Evolutionary conservation across 164 flowering plant species (phyloP), one percentile per base, ranked within the genome.

Genomic region (Magnolia kwangsiensis): DNA sequence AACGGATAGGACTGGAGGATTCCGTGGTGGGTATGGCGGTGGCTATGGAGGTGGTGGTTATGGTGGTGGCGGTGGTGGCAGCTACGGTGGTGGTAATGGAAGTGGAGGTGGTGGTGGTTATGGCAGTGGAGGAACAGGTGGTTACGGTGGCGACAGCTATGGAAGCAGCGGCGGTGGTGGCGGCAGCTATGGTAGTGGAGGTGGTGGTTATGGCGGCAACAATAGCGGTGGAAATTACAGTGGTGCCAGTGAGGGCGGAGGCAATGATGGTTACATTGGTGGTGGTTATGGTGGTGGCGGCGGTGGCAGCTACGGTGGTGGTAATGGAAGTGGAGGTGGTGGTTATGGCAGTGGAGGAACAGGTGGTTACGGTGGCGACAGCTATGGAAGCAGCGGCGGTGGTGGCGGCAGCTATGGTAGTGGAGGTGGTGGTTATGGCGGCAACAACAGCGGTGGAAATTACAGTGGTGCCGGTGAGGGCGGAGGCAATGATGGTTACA

Each of bases 1-100:
- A 64, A 80, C 82, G 7, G 96, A 92, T 51, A 86, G 89, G 67
- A 18, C 86, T 0, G 78, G 80, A 50, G 78, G 81, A 18, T 76
- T 69, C 75, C 67, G 84, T n/a, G 59, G 76, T 6, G 61, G 72
- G 1, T 67, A 70, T 27, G 80, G n/a, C n/a, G 82, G 77, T 27
- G 19, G 21, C 51, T 75, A 76, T 59, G 79, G 77, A 50, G 81
- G 79, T 13, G 58, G 67, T 31, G 70, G 63, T 3, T 72, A 66
- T 4, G 65, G 67, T n/a, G n/a, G 63, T 21, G 63, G 70, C 37
- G 69, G 64, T 4, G 49, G 51, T 8, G 18, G 50, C 2, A 61
- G 71, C 19, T 45, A 71, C 8, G 51, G 77, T 61, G 70, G 73
- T 27, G 29, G 29, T 27, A 27, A 27, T 69, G n/a, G 55, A n/a